Base-by-base conservation (phyloP, 345 rosid genomes). In the Pseudoturritis turrita region DNA sequence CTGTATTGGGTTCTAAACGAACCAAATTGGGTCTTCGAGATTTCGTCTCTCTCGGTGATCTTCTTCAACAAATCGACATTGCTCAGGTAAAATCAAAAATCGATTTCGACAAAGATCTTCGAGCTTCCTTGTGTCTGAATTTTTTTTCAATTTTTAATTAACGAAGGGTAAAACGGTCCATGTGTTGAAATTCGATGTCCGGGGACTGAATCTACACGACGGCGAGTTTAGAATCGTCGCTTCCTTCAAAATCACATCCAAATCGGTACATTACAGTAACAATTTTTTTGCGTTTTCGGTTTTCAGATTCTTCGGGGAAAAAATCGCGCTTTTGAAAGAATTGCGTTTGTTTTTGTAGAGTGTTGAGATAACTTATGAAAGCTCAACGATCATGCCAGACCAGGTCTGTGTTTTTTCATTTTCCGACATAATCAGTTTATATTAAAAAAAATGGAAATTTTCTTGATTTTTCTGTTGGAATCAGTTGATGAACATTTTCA, bases 161-260 rank as follows among this genome's bases (percentile, higher is more conserved):
- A 82, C 82, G 78, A 85, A 91, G 98, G 90, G 93, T 47, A 91
- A 91, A 88, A 95, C 96, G 70, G 91, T 86, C 53, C 89, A 91
- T 64, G 86, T 91, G 78, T 88, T 94, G 62, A 83, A 88, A 82
- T 94, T 94, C 83, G 85, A 83, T 71, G 96, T 82, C 18, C 83
- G 87, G 46, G 98, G 96, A 57, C 46, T 91, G 77, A 91, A 78
- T 73, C 47, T 88, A 79, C 80, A 82, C 41, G 86, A 83, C 36
- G 97, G 97, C 67, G 79, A 89, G 74, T 87, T 94, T 36, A 87
- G 77, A 22, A 91, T 94, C 73, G 86, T 86, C 28, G 90, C 95
- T 31, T 84, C 87, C 10, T 94, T 89, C 90, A 79, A 82, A 65
- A 82, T 85, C 53, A 69, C 82, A 15, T 91, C 98, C 10, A 81